Evolutionary conservation across 2,329 filamentous ascomycete genomes (phyloP).

Genomic region (Scedosporium apiospermum): DNA sequence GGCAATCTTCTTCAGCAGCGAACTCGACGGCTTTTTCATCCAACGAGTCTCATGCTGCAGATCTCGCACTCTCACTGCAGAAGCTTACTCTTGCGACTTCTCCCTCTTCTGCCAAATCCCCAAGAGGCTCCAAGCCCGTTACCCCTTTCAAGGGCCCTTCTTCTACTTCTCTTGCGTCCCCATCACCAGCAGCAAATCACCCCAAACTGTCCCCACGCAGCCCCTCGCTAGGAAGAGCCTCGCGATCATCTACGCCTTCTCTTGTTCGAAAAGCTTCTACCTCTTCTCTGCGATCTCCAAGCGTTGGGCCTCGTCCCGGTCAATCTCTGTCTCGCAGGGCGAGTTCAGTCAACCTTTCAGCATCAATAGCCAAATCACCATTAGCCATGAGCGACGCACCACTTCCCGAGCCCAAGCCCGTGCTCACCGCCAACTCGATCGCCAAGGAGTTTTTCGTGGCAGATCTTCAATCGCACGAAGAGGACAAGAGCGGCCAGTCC

Average conservation of each 20-base stretch:
- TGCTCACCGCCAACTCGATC: slow-evolving; percentile 42
- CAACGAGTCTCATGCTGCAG: neutral
- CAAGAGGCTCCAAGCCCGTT: neutral
- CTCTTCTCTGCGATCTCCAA: slow-evolving; percentile 45
- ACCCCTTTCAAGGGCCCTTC: neutral
- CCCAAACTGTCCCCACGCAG: slow-evolving; percentile 29
- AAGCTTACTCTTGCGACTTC: slow-evolving; percentile 5
- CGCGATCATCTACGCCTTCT: slow-evolving; percentile 38
- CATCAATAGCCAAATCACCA: slow-evolving; percentile 31
- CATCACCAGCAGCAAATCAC: slow-evolving; percentile 27
- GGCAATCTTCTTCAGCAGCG: neutral
- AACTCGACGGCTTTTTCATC: neutral
- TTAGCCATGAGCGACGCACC: slow-evolving; percentile 15
- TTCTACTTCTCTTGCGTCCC: slow-evolving; percentile 21
- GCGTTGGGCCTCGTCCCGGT: slow-evolving; percentile 23
- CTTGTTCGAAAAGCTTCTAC: slow-evolving; percentile 47
- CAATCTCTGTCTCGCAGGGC: slow-evolving; percentile 35
- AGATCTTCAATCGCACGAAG: slow-evolving; percentile 58
- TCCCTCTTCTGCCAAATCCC: neutral
- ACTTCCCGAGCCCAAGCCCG: slow-evolving; percentile 25
- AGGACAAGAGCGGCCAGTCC: slow-evolving; percentile 25
- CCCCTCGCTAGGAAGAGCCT: slow-evolving; percentile 30
- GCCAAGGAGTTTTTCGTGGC: slow-evolving; percentile 60
- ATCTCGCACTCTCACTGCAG: slow-evolving; percentile 4
- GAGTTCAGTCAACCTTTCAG: slow-evolving; percentile 35